Conservation (phyloP, 2,329 filamentous ascomycete genomes). For the Blastomyces gilchristii region DNA sequence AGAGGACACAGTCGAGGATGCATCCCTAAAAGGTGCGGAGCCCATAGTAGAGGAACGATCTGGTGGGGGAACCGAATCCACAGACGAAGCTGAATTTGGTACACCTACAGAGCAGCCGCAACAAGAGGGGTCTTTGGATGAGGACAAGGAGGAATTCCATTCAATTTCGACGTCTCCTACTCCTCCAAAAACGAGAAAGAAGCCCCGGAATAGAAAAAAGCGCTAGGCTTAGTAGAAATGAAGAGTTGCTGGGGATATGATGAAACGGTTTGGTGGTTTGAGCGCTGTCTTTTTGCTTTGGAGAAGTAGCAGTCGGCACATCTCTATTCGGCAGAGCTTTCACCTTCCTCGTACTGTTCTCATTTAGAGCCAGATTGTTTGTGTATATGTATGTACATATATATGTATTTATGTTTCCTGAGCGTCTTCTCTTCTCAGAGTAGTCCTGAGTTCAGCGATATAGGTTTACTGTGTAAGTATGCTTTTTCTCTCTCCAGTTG, state of each 20-base stretch:
- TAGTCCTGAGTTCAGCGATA: background rate
- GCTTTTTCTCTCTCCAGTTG: background rate
- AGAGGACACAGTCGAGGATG: background rate
- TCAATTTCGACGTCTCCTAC: slow-evolving; percentile 27
- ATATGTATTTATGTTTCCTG: background rate
- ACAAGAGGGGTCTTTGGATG: background rate
- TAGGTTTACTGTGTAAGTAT: background rate
- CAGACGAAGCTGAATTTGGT: background rate
- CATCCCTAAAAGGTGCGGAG: background rate
- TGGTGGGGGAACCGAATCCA: background rate
- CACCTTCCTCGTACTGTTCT: background rate
- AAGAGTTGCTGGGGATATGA: background rate
- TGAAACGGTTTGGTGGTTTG: background rate
- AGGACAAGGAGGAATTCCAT: slow-evolving; percentile 34
- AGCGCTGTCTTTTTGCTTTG: background rate
- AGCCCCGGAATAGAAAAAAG: background rate
- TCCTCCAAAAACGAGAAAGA: background rate
- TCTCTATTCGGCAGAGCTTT: background rate
- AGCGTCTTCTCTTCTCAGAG: background rate
- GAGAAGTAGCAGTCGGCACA: background rate
- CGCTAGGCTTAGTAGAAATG: background rate
- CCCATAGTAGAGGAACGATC: background rate
- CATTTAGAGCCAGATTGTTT: background rate
- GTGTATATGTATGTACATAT: background rate
- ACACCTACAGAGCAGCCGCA: background rate